Evolutionary conservation across 345 rosid genomes (phyloP), one percentile per base, ranked within the genome.

Genomic region (Eucalyptus paniculata): DNA sequence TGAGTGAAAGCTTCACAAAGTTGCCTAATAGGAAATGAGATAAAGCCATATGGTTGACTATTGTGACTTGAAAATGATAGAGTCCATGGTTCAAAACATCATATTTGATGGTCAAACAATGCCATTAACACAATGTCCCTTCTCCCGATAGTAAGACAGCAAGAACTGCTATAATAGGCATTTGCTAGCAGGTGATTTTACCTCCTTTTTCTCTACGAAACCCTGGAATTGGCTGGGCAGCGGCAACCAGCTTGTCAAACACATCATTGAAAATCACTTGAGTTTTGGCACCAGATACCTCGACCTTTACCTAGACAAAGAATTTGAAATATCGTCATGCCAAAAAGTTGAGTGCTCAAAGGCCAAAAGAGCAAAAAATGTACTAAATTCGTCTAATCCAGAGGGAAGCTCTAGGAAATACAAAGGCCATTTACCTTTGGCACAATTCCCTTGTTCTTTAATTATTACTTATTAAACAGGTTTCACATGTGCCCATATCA

Each of bases 131-230:
- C 53, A 50, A 15, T 50, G 53, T 50, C 60, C 87, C 6, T 50
- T 32, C 44, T n/a, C 45, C 13, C 12, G 10, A 53, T 42, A 30
- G 30, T 34, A 87, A 86, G 21, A 86, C 42, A 16, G 21, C 3
- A 42, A 62, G 50, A 45, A 87, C 45, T 18, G 12, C 87, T 18
- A 12, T 12, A 37, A 3, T 3, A 53, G 56, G 50, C 83, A n/a
- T 51, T 81, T 11, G 9, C 56, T 28, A n/a, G 54, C 5, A 54
- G 40, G 67, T 42, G 34, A 51, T 72, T 50, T 50, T 92, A 96
- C 99, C 99, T 94, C 99, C 99, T 93, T 97, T 96, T 86, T 92
- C 98, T 93, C 98, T 94, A 87, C 99, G 96, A 90, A 97, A 97
- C 40, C 99, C 99, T 1, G 99, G 99, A 87, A 96, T 97, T 87